Conservation (phyloP, 2,329 filamentous ascomycete genomes). For the Microcyclospora tardicrescens region DNA sequence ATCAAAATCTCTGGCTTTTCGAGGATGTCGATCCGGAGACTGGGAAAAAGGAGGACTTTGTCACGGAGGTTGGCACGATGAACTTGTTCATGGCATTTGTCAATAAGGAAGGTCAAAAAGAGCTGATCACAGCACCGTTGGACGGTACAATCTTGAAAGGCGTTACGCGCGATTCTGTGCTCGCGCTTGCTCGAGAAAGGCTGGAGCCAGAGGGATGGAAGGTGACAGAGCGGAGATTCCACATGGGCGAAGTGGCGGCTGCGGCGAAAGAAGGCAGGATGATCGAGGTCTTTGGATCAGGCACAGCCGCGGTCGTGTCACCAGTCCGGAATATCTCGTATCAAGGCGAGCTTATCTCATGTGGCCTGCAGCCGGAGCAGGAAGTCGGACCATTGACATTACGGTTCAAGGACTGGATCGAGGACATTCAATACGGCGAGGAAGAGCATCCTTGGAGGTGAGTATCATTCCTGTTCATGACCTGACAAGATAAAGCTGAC, state of each 20-base stretch:
- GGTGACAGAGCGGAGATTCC: conserved; percentile 78
- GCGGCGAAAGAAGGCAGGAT: conserved; percentile 74
- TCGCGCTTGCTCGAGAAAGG: conserved; percentile 73
- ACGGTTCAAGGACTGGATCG: conserved; percentile 93
- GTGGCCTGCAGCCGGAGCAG: conserved; percentile 57
- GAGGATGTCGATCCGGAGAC: conserved; percentile 43
- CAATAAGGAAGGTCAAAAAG: conserved; percentile 81
- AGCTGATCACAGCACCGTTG: conserved; percentile 86
- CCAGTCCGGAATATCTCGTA: conserved; percentile 83
- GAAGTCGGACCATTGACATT: conserved; percentile 79
- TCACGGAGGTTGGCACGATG: conserved; percentile 98
- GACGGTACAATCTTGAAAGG: conserved; percentile 95
- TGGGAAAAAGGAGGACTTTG: conserved; percentile 56
- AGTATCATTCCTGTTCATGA: background rate
- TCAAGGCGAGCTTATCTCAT: conserved; percentile 68
- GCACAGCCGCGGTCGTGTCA: conserved; percentile 87
- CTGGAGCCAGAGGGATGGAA: conserved; percentile 79
- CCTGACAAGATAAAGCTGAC: background rate
- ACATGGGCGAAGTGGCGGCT: conserved; percentile 72
- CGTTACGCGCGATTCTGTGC: conserved; percentile 81
- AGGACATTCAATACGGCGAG: conserved; percentile 88
- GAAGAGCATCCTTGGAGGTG: conserved; percentile 79
- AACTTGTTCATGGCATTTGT: conserved; percentile 85
- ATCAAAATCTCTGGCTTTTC: conserved; percentile 98
- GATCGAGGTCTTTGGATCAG: conserved; percentile 85